These are phyloP conservation scores for Lyophyllum shimeji DNA, from an alignment of 768 basidiomycete species.

Conservation along the genomic window DNA sequence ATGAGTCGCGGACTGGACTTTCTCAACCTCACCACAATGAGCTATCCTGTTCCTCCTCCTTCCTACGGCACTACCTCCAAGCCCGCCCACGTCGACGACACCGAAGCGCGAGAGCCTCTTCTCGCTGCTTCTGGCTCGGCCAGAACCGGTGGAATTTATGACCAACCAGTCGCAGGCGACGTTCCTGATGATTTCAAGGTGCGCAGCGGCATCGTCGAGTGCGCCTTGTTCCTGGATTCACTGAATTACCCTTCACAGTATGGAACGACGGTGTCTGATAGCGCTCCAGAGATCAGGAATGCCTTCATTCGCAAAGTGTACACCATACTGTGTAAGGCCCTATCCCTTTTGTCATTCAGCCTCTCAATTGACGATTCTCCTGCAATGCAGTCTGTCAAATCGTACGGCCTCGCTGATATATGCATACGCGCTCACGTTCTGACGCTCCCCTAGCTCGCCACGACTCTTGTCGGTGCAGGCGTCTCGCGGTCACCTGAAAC, in stretches of 20 bases:
- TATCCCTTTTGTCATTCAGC: not conserved
- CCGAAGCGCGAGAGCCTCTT: slow-evolving; percentile 51
- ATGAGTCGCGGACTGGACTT: not conserved
- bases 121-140: slow-evolving; percentile 51
- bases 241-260: slow-evolving; percentile 49
- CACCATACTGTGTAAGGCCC: slow-evolving; percentile 75
- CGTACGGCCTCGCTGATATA: slow-evolving; percentile 39
- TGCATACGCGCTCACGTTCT: not conserved
- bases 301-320: slow-evolving; percentile 93
- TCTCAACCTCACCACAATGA: slow-evolving; percentile 44
- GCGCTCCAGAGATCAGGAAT: slow-evolving; percentile 72
- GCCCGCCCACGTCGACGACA: slow-evolving; percentile 27
- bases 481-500: slow-evolving; percentile 64
- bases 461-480: slow-evolving; percentile 70
- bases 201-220: slow-evolving; percentile 9
- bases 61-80: slow-evolving; percentile 51
- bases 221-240: not conserved
- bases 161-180: slow-evolving; percentile 74
- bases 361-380: slow-evolving; percentile 3
- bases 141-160: slow-evolving; percentile 54
- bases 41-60: slow-evolving; percentile 63
- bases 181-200: slow-evolving; percentile 96
- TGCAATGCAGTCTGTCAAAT: slow-evolving; percentile 62
- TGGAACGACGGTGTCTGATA: slow-evolving; percentile 77
- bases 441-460: slow-evolving; percentile 51